A percentile compares a stretch with the other conserved stretches of the same genome.
Conservation (phyloP, 257 asterid species). For the Orobanche coerulescens region DNA sequence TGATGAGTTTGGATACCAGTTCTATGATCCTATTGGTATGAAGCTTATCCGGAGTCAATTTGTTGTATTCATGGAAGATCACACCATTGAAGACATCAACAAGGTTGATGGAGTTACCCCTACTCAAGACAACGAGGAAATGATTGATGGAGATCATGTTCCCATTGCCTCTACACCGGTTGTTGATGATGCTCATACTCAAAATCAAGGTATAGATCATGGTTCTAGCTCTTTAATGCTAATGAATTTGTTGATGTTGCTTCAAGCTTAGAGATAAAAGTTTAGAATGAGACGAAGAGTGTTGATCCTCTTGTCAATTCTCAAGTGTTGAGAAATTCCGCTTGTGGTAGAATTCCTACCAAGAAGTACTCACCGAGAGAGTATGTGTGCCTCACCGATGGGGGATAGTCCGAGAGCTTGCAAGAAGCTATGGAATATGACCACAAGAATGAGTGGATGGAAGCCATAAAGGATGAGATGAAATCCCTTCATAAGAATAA, state of each 20-base stretch:
- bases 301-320: too few relatives aligned
- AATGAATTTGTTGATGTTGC: neutral
- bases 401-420: neutral
- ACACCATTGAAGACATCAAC: neutral
- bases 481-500: neutral
- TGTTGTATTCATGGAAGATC: neutral
- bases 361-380: neutral
- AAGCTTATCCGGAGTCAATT: neutral
- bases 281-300: too few relatives aligned
- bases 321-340: too few relatives aligned
- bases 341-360: neutral
- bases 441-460: neutral
- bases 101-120: neutral
- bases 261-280: neutral
- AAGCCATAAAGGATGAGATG: too few relatives aligned
- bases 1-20: too few relatives aligned
- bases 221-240: too few relatives aligned
- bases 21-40: neutral
- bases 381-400: neutral
- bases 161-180: neutral
- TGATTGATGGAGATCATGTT: neutral
- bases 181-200: neutral
- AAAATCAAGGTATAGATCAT: neutral
- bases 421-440: neutral
- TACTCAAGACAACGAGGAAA: neutral